Evolutionary conservation across 192 early-diverging fungal species (phyloP), one percentile per base, ranked within the genome.

Genomic region (Coemansia sp.): DNA sequence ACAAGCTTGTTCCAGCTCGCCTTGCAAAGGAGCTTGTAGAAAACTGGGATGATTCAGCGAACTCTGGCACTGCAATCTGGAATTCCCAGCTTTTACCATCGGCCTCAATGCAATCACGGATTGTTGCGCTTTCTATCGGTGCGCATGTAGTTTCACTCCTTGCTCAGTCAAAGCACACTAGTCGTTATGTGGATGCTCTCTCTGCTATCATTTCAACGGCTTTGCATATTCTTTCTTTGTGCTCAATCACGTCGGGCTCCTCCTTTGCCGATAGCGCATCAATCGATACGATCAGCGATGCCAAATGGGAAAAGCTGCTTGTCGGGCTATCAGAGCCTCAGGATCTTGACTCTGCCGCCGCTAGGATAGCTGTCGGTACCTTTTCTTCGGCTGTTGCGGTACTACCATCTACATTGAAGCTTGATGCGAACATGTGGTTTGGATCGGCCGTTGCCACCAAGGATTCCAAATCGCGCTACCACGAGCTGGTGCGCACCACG

Each of bases 361-460:
- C 53, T 4, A 52, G 28, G n/a, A 55, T 67, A 16, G 71, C 82
- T 0, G 23, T 56, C 2, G 67, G 52, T 43, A 59, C 65, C 34
- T 15, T 79, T 34, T 67, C 72, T 2, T 58, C 58, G 0, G 61
- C 62, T 7, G 39, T 78, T 45, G 29, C 57, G 28, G 40, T 48
- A 15, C 48, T 72, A 33, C 53, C 73, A 8, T 43, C 30, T 0
- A 34, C 48, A 15, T 58, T 58, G 7, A 2, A 30, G 40, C 66
- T 75, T 20, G 46, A 63, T 31, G 63, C 72, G 8, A 37, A 60
- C 40, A 31, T 23, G 59, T 81, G 78, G 78, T 59, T 81, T 43
- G 43, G 52, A 2, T n/a, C 33, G 6, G 63, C 9, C 20, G 15
- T 16, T 18, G 18, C 13, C 6, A 7, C 55, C 18, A 57, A 57